Evolutionary conservation across 345 rosid species (phyloP), one percentile per base, ranked within the genome.

Genomic region (Heritiera littoralis): DNA sequence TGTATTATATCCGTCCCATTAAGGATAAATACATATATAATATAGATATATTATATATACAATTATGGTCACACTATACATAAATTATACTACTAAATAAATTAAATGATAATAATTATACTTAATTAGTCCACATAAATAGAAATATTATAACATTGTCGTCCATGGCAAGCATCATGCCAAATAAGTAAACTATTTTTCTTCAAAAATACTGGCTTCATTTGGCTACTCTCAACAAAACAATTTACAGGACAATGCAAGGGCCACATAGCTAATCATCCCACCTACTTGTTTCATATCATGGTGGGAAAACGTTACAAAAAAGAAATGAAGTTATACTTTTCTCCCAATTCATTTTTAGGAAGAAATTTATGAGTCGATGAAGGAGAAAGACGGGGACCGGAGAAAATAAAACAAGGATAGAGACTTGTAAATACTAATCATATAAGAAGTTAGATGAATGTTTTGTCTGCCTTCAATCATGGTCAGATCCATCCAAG

Each of bases 231-330:
- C 40, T 48, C 40, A 68, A 55, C 38, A 45, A 45, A 68, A n/a
- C 20, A 6, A 55, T 14, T 15, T 52, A 15, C 35, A 69, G 23
- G 15, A 69, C 13, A 28, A 14, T 49, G 13, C 13, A 12, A 13
- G 9, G 46, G 41, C 2, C 56, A 49, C 49, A 6, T 7, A 23
- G 6, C 58, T 28, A 30, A n/a, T 7, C 23, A 13, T 48, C 74
- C 12, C 59, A 70, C 41, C 74, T 28, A 70, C 74, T 70, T 28
- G 59, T 49, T 49, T 70, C 23, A 70, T 70, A 11, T 13, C 13
- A 9, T 3, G 1, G 5, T 9, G 35, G 12, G 5, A 58, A 58
- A 58, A 58, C 0, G 11, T 7, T 58, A 7, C 10, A 2, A n/a
- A n/a, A 18, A 58, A 54, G 41, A 35, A 35, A 35, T 35, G 43